phyloP scores from a whole-genome alignment of 306 rosid species.

The Citrullus colocynthis region DNA sequence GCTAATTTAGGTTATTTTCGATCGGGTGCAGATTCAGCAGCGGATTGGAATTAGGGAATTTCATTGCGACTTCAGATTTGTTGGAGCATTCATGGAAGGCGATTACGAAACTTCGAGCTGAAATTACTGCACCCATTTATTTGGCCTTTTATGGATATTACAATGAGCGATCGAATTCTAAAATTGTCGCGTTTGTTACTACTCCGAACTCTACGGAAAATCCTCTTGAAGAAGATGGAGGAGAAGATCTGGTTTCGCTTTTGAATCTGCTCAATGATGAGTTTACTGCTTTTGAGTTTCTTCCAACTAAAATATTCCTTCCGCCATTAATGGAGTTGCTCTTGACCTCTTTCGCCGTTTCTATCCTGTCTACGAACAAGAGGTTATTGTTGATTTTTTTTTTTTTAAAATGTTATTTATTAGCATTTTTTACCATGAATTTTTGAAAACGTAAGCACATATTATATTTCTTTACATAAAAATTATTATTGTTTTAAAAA shows the following conservation, averaged over 20 bases:
- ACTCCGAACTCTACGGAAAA: neutral
- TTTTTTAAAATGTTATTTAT: no score
- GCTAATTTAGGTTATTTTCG: neutral
- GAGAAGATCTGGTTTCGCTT: slow-evolving; percentile 16
- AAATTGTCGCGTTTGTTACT: slow-evolving; percentile 29
- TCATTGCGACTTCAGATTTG: slow-evolving; percentile 20
- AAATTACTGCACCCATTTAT: neutral
- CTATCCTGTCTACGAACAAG: neutral
- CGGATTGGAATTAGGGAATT: slow-evolving; percentile 29
- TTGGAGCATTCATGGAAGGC: slow-evolving; percentile 20
- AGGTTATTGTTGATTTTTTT: slow-evolving; percentile 13
- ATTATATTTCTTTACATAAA: no score
- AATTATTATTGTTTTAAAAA: no score
- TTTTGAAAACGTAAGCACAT: no score
- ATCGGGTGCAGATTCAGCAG: slow-evolving; percentile 32
- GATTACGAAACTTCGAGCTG: neutral
- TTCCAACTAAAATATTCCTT: slow-evolving; percentile 15
- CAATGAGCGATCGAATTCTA: neutral
- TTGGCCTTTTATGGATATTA: neutral
- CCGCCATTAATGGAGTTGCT: slow-evolving; percentile 22
- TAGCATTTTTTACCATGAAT: no score
- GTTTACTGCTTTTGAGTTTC: slow-evolving; percentile 29
- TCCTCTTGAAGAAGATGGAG: neutral
- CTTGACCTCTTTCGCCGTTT: slow-evolving; percentile 14
- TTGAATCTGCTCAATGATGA: neutral